Conservation (phyloP, 768 basidiomycete genomes). For the Phallus indusiatus region DNA sequence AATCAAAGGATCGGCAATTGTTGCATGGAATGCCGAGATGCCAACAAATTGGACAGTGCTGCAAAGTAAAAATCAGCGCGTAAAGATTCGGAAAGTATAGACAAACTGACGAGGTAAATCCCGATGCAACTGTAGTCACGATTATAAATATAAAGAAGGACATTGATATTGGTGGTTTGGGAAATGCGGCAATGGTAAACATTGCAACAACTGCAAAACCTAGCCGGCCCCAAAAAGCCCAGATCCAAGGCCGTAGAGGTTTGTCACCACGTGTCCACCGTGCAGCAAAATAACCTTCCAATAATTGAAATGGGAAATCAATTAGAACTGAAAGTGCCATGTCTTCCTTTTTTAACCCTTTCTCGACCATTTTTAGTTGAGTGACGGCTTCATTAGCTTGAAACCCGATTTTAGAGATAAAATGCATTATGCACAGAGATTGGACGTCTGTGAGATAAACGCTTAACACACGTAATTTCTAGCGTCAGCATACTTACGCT, state of each 20-base stretch:
- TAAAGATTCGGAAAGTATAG: background rate
- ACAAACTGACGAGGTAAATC: slow-evolving; percentile 68
- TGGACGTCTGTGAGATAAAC: slow-evolving; percentile 62
- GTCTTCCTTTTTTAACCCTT: slow-evolving; percentile 92
- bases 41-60: slow-evolving; percentile 99
- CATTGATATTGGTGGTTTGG: slow-evolving; percentile 58
- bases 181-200: slow-evolving; percentile 78
- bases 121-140: slow-evolving; percentile 69
- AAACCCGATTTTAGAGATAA: slow-evolving; percentile 91
- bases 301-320: slow-evolving; percentile 96
- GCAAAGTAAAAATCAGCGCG: background rate
- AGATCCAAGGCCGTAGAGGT: slow-evolving; percentile 80
- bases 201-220: slow-evolving; percentile 63
- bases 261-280: slow-evolving; percentile 78
- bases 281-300: slow-evolving; percentile 90
- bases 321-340: slow-evolving; percentile 91
- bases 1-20: slow-evolving; percentile 91
- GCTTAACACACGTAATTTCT: slow-evolving; percentile 1
- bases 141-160: slow-evolving; percentile 78
- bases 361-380: slow-evolving; percentile 90
- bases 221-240: slow-evolving; percentile 85
- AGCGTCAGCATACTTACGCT: slow-evolving; percentile 46
- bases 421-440: slow-evolving; percentile 73
- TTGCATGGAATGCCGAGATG: slow-evolving; percentile 97
- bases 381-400: slow-evolving; percentile 90